Evolutionary conservation across 2,329 filamentous ascomycete genomes (phyloP).

Genomic region (Amylocarpus encephaloides): DNA sequence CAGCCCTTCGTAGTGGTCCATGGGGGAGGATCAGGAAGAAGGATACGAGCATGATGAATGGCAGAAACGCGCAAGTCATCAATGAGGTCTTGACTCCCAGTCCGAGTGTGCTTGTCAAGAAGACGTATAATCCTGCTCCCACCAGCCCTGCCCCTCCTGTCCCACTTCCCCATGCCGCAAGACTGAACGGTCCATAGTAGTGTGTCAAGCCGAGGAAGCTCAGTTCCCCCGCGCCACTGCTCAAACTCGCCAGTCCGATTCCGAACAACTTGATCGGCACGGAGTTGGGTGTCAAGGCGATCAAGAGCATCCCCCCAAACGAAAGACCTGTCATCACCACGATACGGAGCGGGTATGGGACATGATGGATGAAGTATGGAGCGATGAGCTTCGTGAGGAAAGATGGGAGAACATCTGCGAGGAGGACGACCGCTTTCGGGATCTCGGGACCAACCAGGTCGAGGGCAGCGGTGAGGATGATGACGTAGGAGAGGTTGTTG

Average conservation of each 20-base stretch:
- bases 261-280: conserved; percentile 74
- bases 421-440: conserved; percentile 86
- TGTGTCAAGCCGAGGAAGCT: conserved; percentile 89
- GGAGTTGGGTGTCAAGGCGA: conserved; percentile 71
- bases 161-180: conserved; percentile 88
- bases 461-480: conserved; percentile 90
- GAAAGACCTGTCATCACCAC: conserved; percentile 69
- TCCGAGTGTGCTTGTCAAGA: conserved; percentile 74
- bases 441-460: conserved; percentile 84
- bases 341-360: conserved; percentile 74
- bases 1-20: conserved; percentile 50
- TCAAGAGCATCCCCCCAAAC: conserved; percentile 78
- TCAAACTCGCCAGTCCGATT: conserved; percentile 77
- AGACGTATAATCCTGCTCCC: conserved; percentile 80
- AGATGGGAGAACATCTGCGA: conserved; percentile 86
- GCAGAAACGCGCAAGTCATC: conserved; percentile 71
- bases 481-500: conserved; percentile 97
- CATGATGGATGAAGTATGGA: conserved; percentile 86
- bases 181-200: conserved; percentile 80
- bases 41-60: conserved; percentile 73
- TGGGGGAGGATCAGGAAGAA: conserved; percentile 79
- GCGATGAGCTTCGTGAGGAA: conserved; percentile 83
- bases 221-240: conserved; percentile 80
- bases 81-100: conserved; percentile 70
- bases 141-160: conserved; percentile 84